Evolutionary conservation across 768 basidiomycete genomes (phyloP).

Genomic region (Mycena haematopus): DNA sequence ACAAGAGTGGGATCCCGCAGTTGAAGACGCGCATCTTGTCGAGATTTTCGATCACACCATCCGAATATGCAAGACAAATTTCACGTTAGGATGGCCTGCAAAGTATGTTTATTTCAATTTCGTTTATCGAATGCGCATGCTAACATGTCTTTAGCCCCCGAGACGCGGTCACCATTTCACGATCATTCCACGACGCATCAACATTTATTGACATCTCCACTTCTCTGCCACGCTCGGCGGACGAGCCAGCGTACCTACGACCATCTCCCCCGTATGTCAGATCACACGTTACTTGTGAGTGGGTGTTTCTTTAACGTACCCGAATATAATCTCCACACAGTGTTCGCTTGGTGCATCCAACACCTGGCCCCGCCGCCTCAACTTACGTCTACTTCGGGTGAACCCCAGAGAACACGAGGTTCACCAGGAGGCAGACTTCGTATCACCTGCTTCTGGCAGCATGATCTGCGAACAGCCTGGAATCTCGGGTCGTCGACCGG

Average conservation of each 20-base stretch:
- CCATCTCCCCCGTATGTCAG: slow-evolving; percentile 93
- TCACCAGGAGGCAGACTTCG: slow-evolving; percentile 55
- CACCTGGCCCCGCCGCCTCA: slow-evolving; percentile 50
- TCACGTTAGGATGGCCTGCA: slow-evolving; percentile 95
- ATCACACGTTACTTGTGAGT: slow-evolving; percentile 78
- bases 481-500: slow-evolving; percentile 71
- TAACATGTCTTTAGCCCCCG: slow-evolving; percentile 67
- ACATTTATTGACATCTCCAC: slow-evolving; percentile 92
- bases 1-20: slow-evolving; percentile 93
- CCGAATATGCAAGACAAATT: slow-evolving; percentile 88
- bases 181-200: slow-evolving; percentile 78
- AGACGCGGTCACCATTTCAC: slow-evolving; percentile 93
- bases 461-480: slow-evolving; percentile 90
- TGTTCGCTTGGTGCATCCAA: slow-evolving; percentile 96
- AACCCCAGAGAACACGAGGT: slow-evolving; percentile 42
- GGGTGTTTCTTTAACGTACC: slow-evolving; percentile 26
- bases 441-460: slow-evolving; percentile 94
- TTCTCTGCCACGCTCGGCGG: slow-evolving; percentile 88
- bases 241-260: slow-evolving; percentile 90
- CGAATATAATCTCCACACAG: slow-evolving; percentile 41
- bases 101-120: slow-evolving; percentile 65
- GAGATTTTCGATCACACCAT: slow-evolving; percentile 89
- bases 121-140: slow-evolving; percentile 14
- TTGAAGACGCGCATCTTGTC: slow-evolving; percentile 80
- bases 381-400: slow-evolving; percentile 36